These are phyloP conservation scores for Verticillium nubilum DNA, from an alignment of 2,329 filamentous ascomycete species.

Conservation along the genomic window DNA sequence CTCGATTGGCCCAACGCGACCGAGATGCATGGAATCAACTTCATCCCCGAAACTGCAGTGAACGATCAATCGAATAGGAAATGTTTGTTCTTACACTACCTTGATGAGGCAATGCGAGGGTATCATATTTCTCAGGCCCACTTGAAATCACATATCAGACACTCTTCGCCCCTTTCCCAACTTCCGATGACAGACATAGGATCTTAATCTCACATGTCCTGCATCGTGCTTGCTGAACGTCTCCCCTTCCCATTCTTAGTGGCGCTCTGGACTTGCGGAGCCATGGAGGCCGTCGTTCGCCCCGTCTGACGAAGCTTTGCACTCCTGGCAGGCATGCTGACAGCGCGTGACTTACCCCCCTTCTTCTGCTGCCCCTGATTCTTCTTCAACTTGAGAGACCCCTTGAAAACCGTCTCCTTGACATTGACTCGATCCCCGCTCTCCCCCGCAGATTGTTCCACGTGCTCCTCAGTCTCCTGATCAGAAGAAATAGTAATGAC, in stretches of 20 bases:
- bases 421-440: slow-evolving; percentile 33
- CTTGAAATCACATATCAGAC: neutral
- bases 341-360: neutral
- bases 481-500: slow-evolving; percentile 24
- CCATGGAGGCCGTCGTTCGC: neutral
- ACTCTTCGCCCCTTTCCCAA: slow-evolving; percentile 2
- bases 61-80: neutral
- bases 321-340: neutral
- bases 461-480: neutral
- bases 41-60: neutral
- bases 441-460: slow-evolving; percentile 23
- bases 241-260: neutral
- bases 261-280: neutral
- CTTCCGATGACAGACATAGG: neutral
- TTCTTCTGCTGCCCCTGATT: neutral
- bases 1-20: neutral
- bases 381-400: slow-evolving; percentile 16
- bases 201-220: neutral
- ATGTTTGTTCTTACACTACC: neutral
- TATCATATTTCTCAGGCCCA: neutral
- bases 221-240: neutral
- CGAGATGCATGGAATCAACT: neutral
- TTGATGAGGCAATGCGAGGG: neutral
- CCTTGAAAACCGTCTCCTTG: slow-evolving; percentile 18
- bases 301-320: neutral